Percentiles rank a stretch among this genome's conserved stretches.
These are phyloP conservation scores for Euptelea pleiosperma DNA, from an alignment of 164 flowering plant species.

Conservation along the genomic window DNA sequence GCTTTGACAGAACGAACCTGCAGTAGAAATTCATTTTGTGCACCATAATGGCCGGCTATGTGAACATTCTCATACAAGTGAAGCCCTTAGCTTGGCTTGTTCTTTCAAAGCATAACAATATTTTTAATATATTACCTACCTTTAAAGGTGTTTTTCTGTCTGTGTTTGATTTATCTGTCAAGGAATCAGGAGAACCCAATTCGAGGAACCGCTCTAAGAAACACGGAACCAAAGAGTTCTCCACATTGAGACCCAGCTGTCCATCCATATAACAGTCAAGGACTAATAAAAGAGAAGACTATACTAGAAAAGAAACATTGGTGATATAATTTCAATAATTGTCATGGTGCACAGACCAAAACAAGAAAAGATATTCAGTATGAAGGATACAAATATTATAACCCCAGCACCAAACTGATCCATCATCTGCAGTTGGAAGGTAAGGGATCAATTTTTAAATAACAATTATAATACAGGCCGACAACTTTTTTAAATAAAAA, in stretches of 20 bases:
- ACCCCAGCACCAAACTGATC: constrained; percentile 96
- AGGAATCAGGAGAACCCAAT: constrained; percentile 38
- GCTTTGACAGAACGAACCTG: constrained; percentile 71
- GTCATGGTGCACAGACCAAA: background rate
- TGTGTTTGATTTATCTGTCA: constrained; percentile 29
- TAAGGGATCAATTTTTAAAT: background rate
- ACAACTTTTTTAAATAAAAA: background rate
- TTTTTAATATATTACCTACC: constrained; percentile 38
- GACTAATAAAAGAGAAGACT: constrained; percentile 15
- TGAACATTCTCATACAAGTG: no score
- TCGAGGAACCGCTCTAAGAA: constrained; percentile 50
- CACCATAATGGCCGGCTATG: background rate
- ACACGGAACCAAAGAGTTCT: constrained; percentile 50
- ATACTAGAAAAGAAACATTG: background rate
- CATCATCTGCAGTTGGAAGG: constrained; percentile 67
- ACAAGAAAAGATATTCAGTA: background rate
- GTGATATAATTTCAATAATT: background rate
- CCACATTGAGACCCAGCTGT: constrained; percentile 69
- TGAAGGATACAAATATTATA: constrained; percentile 81
- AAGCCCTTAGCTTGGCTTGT: no score
- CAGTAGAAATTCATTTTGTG: background rate
- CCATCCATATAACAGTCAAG: constrained; percentile 72
- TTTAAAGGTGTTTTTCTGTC: constrained; percentile 38
- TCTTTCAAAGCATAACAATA: no score
- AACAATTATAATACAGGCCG: background rate